A percentile compares a stretch with the other conserved stretches of the same genome.
Evolutionary conservation across 2,329 filamentous ascomycete genomes (phyloP).

Genomic region (Penicillium decumbens): DNA sequence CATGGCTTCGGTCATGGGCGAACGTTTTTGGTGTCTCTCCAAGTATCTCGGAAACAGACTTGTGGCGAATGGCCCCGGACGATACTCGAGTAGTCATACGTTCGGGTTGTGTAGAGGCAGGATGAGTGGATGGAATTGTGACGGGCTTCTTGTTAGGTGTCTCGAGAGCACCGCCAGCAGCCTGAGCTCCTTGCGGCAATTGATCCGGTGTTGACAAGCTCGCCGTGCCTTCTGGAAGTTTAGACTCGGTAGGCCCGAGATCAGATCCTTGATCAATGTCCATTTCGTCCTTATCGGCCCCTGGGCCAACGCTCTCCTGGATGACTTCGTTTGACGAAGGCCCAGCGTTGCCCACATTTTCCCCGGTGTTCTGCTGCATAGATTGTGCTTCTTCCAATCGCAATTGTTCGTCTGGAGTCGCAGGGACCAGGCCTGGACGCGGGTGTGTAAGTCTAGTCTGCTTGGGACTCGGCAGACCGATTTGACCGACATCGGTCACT

Average conservation of each 20-base stretch:
- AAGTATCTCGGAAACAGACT: conserved; percentile 68
- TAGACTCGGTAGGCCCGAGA: conserved; percentile 8
- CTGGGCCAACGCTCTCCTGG: conserved; percentile 20
- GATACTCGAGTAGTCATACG: conserved; percentile 66
- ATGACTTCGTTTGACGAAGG: conserved; percentile 27
- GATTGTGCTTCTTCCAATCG: conserved; percentile 53
- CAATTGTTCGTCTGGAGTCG: conserved; percentile 57
- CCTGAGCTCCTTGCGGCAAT: conserved; percentile 10
- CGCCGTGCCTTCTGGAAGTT: conserved; percentile 13
- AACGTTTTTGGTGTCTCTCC: conserved; percentile 51
- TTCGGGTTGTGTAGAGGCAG: conserved; percentile 40
- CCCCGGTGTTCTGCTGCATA: conserved; percentile 16
- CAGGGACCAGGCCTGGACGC: conserved; percentile 36
- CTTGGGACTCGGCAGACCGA: conserved; percentile 37
- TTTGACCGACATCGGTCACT: conserved; percentile 37
- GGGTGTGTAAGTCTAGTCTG: conserved; percentile 21
- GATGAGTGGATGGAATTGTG: conserved; percentile 17
- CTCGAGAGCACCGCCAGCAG: conserved; percentile 13
- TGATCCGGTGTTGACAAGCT: conserved; percentile 13
- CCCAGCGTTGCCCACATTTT: conserved; percentile 7
- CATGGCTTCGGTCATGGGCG: conserved; percentile 34
- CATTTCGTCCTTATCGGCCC: conserved; percentile 15
- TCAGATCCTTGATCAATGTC: conserved; percentile 17
- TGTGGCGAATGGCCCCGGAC: conserved; percentile 65
- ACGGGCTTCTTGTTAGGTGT: conserved; percentile 25